Percentiles rank a stretch among this genome's conserved stretches.
Evolutionary conservation across 345 rosid genomes (phyloP).

Genomic region (Pugionium dolabratum): DNA sequence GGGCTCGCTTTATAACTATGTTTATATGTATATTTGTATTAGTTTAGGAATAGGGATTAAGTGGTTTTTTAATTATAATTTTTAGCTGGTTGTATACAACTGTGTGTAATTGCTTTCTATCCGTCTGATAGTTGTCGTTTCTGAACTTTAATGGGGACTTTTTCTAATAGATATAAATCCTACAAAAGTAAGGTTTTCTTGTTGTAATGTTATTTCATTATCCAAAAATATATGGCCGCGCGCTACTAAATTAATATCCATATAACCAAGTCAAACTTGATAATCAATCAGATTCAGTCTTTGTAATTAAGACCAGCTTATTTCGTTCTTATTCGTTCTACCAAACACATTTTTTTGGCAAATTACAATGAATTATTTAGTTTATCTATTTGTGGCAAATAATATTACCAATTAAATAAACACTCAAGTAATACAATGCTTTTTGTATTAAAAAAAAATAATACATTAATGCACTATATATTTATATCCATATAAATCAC

Average conservation of each 20-base stretch:
- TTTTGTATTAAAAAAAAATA: no score
- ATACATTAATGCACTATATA: no score
- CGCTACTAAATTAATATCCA: conserved; percentile 11
- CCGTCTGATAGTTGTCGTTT: conserved; percentile 35
- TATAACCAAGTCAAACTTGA: conserved; percentile 33
- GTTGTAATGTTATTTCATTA: conserved; percentile 12
- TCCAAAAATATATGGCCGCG: background rate
- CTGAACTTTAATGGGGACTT: conserved; percentile 31
- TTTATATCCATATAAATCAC: no score
- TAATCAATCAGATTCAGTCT: conserved; percentile 29
- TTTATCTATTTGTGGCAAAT: no score
- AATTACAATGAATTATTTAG: no score
- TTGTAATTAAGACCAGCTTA: conserved; percentile 1
- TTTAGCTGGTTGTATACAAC: conserved; percentile 38
- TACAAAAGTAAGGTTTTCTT: conserved; percentile 13
- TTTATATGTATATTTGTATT: conserved; percentile 22
- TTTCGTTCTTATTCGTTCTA: conserved; percentile 8
- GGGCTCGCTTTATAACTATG: conserved; percentile 24
- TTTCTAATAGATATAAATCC: conserved; percentile 5
- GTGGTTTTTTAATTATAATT: conserved; percentile 15
- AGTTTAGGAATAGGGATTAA: conserved; percentile 24
- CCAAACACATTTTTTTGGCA: background rate
- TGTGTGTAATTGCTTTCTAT: conserved; percentile 33
- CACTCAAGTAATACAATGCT: no score
- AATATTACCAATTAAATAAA: no score